These are phyloP conservation scores for Rhizopogon salebrosus DNA, from an alignment of 768 basidiomycete genomes.

Conservation along the genomic window DNA sequence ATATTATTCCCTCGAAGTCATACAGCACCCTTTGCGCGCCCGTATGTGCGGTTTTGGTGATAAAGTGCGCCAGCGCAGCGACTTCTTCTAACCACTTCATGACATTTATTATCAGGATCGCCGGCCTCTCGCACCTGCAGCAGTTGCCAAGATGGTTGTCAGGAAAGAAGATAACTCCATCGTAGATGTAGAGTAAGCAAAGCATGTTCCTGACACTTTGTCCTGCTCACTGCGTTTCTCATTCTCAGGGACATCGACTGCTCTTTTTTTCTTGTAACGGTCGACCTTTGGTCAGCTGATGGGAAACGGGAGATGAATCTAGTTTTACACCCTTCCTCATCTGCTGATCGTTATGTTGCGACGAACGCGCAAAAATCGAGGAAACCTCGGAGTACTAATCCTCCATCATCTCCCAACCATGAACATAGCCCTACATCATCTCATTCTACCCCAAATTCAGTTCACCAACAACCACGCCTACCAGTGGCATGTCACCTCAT, in stretches of 20 bases:
- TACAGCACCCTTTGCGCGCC: conserved; percentile 85
- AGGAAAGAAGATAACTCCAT: conserved; percentile 58
- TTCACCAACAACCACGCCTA: conserved; percentile 29
- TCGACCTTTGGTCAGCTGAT: conserved; percentile 89
- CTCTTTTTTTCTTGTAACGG: conserved; percentile 85
- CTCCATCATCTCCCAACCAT: conserved; percentile 26
- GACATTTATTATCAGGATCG: conserved; percentile 59
- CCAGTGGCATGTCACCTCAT: conserved; percentile 42
- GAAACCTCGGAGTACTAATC: conserved; percentile 28
- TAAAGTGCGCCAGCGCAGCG: conserved; percentile 52
- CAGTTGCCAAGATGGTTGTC: conserved; percentile 80
- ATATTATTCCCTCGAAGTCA: conserved; percentile 77
- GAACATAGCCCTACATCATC: conserved; percentile 43
- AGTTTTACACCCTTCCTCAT: conserved; percentile 79
- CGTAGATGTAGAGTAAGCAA: conserved; percentile 72
- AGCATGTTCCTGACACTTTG: not conserved
- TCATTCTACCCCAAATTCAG: conserved; percentile 44
- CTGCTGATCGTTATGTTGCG: conserved; percentile 63
- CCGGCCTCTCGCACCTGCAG: conserved; percentile 86
- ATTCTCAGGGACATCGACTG: conserved; percentile 69
- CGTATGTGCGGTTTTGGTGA: conserved; percentile 97
- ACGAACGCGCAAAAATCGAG: conserved; percentile 31
- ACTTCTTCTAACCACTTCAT: conserved; percentile 9
- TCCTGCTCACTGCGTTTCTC: conserved; percentile 4
- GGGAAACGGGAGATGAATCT: conserved; percentile 83